Percentiles rank a stretch among this genome's conserved stretches.
Evolutionary conservation across 768 basidiomycete species (phyloP).

Genomic region (Calocybe indica): DNA sequence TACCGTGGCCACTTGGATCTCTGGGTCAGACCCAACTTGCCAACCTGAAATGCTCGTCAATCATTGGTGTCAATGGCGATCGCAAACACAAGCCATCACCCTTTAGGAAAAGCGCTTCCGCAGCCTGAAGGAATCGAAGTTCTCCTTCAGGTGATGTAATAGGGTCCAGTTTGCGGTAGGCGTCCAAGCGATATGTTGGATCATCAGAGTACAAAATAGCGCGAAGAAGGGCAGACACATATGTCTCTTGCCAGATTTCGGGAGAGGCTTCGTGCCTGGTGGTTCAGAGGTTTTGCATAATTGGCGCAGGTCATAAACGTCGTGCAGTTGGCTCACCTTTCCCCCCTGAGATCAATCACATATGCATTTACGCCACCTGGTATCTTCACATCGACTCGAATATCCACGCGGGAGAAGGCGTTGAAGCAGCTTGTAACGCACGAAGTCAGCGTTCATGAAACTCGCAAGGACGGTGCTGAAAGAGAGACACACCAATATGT

Average conservation of each 20-base stretch:
- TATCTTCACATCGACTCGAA: constrained; percentile 97
- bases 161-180: constrained; percentile 93
- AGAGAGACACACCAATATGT: constrained; percentile 72
- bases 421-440: constrained; percentile 75
- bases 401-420: constrained; percentile 94
- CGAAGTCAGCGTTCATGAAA: neutral
- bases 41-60: constrained; percentile 54
- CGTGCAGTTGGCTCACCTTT: constrained; percentile 52
- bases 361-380: constrained; percentile 96
- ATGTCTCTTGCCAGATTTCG: constrained; percentile 97
- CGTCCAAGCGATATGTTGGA: constrained; percentile 83
- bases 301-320: neutral
- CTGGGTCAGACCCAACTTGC: constrained; percentile 98
- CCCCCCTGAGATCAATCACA: constrained; percentile 89
- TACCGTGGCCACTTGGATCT: constrained; percentile 95
- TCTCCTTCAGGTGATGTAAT: constrained; percentile 88
- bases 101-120: constrained; percentile 84
- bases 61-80: neutral
- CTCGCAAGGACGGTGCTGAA: neutral
- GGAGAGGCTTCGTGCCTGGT: constrained; percentile 81
- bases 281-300: neutral
- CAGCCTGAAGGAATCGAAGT: constrained; percentile 82
- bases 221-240: constrained; percentile 86
- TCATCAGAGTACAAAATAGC: constrained; percentile 96
- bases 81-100: constrained; percentile 29